Base-by-base conservation (phyloP, 2,329 filamentous ascomycete genomes). In the Apiospora phragmitis region DNA sequence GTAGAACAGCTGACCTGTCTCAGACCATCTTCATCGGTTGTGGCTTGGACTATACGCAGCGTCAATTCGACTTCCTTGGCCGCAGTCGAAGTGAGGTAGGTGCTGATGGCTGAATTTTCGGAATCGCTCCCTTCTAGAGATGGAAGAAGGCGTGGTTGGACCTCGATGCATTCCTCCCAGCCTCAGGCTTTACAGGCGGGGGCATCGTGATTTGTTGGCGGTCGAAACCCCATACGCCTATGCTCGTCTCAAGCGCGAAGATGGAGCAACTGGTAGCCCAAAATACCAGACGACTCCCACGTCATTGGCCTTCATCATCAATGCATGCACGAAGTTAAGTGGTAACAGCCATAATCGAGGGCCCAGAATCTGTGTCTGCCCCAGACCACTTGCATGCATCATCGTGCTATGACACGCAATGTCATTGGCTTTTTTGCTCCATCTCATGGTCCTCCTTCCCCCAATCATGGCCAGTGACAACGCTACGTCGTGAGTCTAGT, bases 381-480 rank as follows among this genome's bases (percentile, higher is more conserved):
- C 51, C 51, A 59, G 51, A 21, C 29, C 3, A 16, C 18, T 62
- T n/a, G 55, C 32, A 38, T 62, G 55, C 55, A 62, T 62, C 55
- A 38, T 38, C 55, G 32, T 62, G 55, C 55, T 38, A 62, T 62
- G 55, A 62, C 55, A 62, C 55, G 32, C 55, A 62, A 62, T 62
- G 55, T 38, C 55, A 62, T 62, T 62, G 55, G 55, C 55, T 38
- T 62, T 24, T 38, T 18, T 21, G 29, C 51, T 32, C 51, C 51
- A 35, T 35, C 29, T 16, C 29, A 6, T 4, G 26, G 11, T 16
- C 26, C 49, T 26, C 29, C 18, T 3, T 16, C 26, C 49, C 49
- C 29, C 18, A n/a, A n/a, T 59, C 51, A 38, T 38, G 26, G 26
- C 32, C 55, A 38, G 29, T 59, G 51, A 59, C 29, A 59, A 18